phyloP scores from a whole-genome alignment of 2,329 filamentous ascomycete species.

The Penicillium verrucosum region DNA sequence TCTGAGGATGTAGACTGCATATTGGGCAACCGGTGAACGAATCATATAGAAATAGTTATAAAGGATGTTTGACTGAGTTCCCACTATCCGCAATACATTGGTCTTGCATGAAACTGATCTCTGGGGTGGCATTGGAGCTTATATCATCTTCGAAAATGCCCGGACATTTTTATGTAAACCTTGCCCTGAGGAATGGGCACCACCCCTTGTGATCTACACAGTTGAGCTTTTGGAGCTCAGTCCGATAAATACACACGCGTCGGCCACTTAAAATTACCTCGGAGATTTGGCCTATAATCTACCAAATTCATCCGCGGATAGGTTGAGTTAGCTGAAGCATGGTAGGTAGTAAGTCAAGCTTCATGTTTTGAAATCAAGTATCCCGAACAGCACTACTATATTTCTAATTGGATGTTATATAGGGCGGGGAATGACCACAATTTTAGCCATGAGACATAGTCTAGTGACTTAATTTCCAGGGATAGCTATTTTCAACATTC shows the following conservation, averaged over 20 bases:
- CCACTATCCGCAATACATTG: not conserved
- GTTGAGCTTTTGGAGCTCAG: not conserved
- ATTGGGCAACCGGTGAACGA: not conserved
- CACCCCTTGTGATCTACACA: constrained; percentile 5
- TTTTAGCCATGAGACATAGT: not conserved
- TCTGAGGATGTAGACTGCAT: constrained; percentile 14
- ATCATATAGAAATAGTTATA: not conserved
- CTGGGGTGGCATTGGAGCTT: not conserved
- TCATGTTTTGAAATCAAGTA: not conserved
- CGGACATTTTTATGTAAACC: constrained; percentile 2
- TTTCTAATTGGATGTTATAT: not conserved
- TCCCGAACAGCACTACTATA: not conserved
- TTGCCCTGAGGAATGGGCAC: constrained; percentile 4
- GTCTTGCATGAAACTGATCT: not conserved
- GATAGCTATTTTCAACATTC: constrained; percentile 6
- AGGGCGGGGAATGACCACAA: not conserved
- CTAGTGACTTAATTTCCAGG: constrained; percentile 2
- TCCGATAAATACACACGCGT: not conserved
- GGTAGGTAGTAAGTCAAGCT: not conserved
- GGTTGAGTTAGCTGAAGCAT: not conserved
- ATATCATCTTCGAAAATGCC: not conserved
- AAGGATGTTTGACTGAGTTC: not conserved
- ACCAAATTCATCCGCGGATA: not conserved
- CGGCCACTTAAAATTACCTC: not conserved
- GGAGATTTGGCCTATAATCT: not conserved